Evolutionary conservation across 441 rosid species (phyloP).

Genomic region (Syzygium syzygioides): DNA sequence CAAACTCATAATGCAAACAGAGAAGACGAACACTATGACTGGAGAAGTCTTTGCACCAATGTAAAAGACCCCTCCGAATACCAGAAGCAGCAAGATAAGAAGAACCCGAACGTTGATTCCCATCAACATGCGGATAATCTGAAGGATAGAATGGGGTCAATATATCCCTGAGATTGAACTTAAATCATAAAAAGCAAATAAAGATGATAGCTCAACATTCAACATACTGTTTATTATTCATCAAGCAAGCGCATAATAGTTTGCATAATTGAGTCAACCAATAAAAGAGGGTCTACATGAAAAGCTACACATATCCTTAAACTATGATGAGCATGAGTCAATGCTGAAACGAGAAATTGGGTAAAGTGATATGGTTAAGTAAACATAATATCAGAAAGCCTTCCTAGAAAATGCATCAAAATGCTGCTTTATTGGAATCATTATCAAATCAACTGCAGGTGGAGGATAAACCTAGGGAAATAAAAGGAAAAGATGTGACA

Average conservation of each 20-base stretch:
- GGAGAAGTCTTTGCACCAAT: conserved; percentile 94
- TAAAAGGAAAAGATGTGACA: neutral
- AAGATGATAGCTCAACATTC: neutral
- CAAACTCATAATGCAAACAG: conserved; percentile 82
- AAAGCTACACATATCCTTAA: neutral
- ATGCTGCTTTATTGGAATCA: neutral
- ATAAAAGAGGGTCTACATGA: neutral
- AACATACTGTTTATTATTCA: neutral
- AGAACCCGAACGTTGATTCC: conserved; percentile 81
- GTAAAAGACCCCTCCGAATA: conserved; percentile 70
- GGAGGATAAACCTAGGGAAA: neutral
- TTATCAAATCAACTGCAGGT: neutral
- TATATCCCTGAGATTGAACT: neutral
- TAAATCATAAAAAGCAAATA: neutral
- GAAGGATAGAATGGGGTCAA: conserved; percentile 6
- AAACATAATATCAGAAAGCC: neutral
- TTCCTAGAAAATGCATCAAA: neutral
- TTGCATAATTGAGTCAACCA: neutral
- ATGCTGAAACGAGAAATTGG: neutral
- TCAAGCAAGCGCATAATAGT: neutral
- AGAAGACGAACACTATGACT: conserved; percentile 83
- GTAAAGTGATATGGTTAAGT: neutral
- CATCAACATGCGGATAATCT: conserved; percentile 81
- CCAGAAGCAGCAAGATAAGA: conserved; percentile 58
- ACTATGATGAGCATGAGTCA: neutral